phyloP scores from a whole-genome alignment of 768 basidiomycete species.

The Termitomyces sp. region DNA sequence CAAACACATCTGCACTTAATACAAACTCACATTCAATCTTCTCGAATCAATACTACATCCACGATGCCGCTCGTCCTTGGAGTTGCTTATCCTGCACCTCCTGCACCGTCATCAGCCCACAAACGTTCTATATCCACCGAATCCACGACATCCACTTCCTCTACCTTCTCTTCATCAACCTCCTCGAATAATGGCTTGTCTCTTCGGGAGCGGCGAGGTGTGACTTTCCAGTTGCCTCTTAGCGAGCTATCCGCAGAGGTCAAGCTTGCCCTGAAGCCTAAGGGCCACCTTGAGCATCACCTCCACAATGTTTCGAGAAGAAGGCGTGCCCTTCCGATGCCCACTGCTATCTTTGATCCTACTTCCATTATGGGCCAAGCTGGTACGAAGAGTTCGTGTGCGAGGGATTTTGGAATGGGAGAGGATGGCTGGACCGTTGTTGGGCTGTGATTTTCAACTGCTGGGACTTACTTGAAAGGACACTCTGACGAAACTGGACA shows the following conservation, averaged over 20 bases:
- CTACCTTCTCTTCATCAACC: conserved; percentile 6
- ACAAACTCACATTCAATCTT: neutral
- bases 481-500: neutral
- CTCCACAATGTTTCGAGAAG: conserved; percentile 8
- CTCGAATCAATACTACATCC: neutral
- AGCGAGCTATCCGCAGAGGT: neutral
- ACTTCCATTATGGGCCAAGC: conserved; percentile 7
- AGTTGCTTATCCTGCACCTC: conserved; percentile 4
- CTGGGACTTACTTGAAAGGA: neutral
- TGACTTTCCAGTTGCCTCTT: conserved; percentile 11
- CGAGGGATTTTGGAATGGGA: conserved; percentile 18
- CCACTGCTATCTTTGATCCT: conserved; percentile 3
- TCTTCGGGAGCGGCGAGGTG: conserved; percentile 15
- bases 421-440: conserved; percentile 16
- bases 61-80: conserved; percentile 5
- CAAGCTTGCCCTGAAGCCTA: neutral
- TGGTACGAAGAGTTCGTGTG: conserved; percentile 7
- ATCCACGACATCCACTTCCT: conserved; percentile 8
- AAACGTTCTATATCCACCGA: conserved; percentile 9
- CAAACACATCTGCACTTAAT: neutral
- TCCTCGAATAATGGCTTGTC: neutral
- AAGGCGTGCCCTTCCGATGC: conserved; percentile 10
- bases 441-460: neutral
- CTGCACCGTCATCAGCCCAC: neutral
- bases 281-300: neutral